Evolutionary conservation across 2,329 filamentous ascomycete genomes (phyloP), one percentile per base, ranked within the genome.

Genomic region (Aureobasidium uvarum): DNA sequence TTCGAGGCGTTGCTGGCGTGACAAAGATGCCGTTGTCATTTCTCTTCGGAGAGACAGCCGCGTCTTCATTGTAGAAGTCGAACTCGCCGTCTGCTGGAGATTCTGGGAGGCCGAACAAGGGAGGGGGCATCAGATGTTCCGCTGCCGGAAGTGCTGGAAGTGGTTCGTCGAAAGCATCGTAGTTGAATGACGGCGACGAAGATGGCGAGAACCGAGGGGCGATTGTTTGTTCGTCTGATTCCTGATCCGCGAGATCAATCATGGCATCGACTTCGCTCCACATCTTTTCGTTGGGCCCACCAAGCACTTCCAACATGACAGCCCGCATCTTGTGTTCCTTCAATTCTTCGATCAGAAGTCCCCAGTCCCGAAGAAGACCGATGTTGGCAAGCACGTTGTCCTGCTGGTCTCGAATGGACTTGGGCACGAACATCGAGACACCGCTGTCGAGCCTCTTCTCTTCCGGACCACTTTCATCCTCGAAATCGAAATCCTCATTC

Each of bases 401-500:
- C 74, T 95, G 91, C 41, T 89, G 89, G 62, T 91, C 90, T 71
- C 89, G 88, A 64, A 96, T 95, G 1, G 86, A 89, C 69, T 88
- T 85, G 0, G 91, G 91, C 28, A 96, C 88, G n/a, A 89, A 77
- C 86, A 92, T 89, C 2, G 73, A 75, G 55, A 78, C 74, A 25
- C 77, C 77, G 68, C 78, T 81, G 72, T 82, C 74, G 62, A 79
- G 72, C 18, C 78, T 74, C 65, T 76, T 77, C 39, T 78, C 77
- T 28, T 76, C 74, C 5, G 68, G 67, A 3, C 68, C 68, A 14
- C 52, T 59, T 14, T 77, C 73, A 55, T 86, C 84, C 25, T 84
- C 83, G 73, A 94, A 93, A 67, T 94, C 90, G 71, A 96, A 95
- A 74, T 96, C 91, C 68, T 93, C 90, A 71, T 94, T 91, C 91